phyloP scores from a whole-genome alignment of 768 basidiomycete genomes.

The Mycena capillaripes region DNA sequence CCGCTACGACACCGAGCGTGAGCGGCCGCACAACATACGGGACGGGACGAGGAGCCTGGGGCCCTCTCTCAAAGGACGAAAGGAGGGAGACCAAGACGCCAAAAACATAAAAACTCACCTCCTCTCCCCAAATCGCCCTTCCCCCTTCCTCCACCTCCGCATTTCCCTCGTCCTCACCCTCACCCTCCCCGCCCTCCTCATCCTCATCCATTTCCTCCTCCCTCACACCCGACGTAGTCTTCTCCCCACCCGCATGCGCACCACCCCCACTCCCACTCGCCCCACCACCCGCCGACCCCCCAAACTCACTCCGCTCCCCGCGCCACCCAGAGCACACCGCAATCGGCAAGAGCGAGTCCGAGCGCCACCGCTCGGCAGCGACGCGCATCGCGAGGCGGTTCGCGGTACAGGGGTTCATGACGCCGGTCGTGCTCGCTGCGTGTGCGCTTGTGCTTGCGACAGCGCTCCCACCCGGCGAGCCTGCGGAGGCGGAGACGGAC shows the following conservation, averaged over 20 bases:
- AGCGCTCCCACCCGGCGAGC: background rate
- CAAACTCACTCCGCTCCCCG: background rate
- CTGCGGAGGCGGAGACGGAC: background rate
- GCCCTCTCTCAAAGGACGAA: too few relatives aligned
- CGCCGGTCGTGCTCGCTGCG: background rate
- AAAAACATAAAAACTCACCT: conserved; percentile 28
- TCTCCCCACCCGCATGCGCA: background rate
- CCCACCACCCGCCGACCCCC: background rate
- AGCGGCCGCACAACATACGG: too few relatives aligned
- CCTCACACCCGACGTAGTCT: background rate
- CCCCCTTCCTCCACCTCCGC: conserved; percentile 17
- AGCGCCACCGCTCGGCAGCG: conserved; percentile 35
- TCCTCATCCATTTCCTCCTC: background rate
- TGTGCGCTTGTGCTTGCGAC: too few relatives aligned
- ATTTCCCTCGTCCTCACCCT: background rate
- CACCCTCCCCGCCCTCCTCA: background rate
- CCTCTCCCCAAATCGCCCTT: conserved; percentile 32
- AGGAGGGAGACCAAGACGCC: too few relatives aligned
- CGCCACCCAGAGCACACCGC: conserved; percentile 13
- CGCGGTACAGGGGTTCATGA: conserved; percentile 32
- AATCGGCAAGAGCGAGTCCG: conserved; percentile 28
- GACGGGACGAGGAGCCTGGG: too few relatives aligned
- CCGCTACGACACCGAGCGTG: background rate
- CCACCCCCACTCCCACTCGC: background rate
- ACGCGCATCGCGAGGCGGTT: conserved; percentile 35